phyloP scores from a whole-genome alignment of 2,329 filamentous ascomycete species.

The Nemania sp. region DNA sequence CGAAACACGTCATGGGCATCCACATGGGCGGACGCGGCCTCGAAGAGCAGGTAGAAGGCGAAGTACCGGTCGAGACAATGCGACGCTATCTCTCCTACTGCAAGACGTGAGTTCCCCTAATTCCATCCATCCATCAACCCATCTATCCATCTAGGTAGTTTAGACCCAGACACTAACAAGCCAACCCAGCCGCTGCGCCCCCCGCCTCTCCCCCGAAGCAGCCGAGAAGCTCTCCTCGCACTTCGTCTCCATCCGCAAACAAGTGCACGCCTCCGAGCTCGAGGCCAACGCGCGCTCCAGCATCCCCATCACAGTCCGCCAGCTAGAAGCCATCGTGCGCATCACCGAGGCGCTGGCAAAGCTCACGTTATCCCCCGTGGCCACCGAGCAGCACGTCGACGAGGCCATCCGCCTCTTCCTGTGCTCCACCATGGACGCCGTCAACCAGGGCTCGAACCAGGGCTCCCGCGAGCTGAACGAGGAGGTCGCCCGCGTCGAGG shows the following conservation, averaged over 20 bases:
- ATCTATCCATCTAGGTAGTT: no score
- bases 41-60: conserved; percentile 85
- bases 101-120: conserved; percentile 75
- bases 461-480: conserved; percentile 91
- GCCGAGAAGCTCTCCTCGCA: conserved; percentile 97
- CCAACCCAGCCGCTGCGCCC: conserved; percentile 80
- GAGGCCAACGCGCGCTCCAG: conserved; percentile 90
- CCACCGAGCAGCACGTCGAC: conserved; percentile 91
- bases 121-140: neutral
- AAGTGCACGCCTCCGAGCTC: conserved; percentile 91
- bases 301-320: conserved; percentile 97
- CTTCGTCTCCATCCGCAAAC: conserved; percentile 94
- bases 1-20: conserved; percentile 96
- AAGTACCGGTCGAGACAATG: conserved; percentile 96
- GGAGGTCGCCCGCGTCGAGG: conserved; percentile 86
- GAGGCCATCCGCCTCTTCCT: conserved; percentile 98
- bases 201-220: conserved; percentile 88
- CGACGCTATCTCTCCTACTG: conserved; percentile 97
- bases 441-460: conserved; percentile 86
- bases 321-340: conserved; percentile 95
- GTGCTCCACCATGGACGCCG: conserved; percentile 96
- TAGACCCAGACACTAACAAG: conserved; percentile 41
- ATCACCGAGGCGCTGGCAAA: conserved; percentile 98
- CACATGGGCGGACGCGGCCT: conserved; percentile 90
- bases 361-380: conserved; percentile 84